Conservation (phyloP, 768 basidiomycete species). For the Pleurotus salmoneostramineus region DNA sequence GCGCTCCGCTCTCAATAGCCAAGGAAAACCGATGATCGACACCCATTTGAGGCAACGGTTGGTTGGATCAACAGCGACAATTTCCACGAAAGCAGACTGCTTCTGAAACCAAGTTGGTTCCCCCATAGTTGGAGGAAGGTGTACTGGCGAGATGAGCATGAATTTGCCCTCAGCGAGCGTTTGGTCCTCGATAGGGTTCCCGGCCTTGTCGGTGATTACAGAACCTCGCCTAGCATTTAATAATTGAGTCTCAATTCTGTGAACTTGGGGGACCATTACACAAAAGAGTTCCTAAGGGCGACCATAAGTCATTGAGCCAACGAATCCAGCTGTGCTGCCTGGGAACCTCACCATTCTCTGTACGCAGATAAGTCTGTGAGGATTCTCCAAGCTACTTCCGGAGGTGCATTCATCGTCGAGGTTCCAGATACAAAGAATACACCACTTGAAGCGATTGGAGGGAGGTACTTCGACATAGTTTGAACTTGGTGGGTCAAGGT, state of each 20-base stretch:
- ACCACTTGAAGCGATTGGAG: slow-evolving; percentile 33
- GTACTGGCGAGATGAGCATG: slow-evolving; percentile 43
- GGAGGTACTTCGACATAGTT: slow-evolving; percentile 24
- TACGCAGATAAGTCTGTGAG: slow-evolving; percentile 62
- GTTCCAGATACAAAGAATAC: slow-evolving; percentile 48
- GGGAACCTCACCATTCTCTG: slow-evolving; percentile 46
- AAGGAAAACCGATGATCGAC: slow-evolving; percentile 32
- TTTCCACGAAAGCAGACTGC: slow-evolving; percentile 32
- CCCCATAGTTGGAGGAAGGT: slow-evolving; percentile 59
- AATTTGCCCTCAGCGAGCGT: slow-evolving; percentile 44
- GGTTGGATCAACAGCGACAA: slow-evolving; percentile 47
- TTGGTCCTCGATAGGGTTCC: slow-evolving; percentile 40
- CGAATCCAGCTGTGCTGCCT: background rate
- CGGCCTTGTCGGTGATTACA: slow-evolving; percentile 35
- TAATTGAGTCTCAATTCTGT: too few relatives aligned
- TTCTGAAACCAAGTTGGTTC: slow-evolving; percentile 33
- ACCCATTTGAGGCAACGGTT: slow-evolving; percentile 58
- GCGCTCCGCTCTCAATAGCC: slow-evolving; percentile 50
- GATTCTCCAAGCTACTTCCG: slow-evolving; percentile 57
- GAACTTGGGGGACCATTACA: too few relatives aligned
- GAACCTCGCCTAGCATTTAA: slow-evolving; percentile 58
- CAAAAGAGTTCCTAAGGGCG: slow-evolving; percentile 58
- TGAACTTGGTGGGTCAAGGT: too few relatives aligned
- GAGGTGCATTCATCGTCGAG: slow-evolving; percentile 55
- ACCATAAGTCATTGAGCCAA: background rate